These are phyloP conservation scores for Kwoniella sp. DNA, from an alignment of 768 basidiomycete genomes.

Conservation along the genomic window DNA sequence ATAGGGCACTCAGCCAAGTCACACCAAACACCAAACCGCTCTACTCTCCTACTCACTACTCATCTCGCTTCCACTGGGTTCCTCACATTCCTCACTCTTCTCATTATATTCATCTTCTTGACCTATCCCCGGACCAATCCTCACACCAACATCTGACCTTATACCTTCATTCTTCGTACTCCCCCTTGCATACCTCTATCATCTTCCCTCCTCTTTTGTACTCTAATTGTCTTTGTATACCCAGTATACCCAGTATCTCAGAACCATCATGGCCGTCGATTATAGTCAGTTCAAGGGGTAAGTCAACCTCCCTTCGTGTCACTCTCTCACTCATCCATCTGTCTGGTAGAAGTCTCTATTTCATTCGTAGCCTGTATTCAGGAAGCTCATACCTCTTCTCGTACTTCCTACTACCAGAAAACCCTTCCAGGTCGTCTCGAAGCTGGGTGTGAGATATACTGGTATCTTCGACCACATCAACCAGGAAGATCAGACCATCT, in stretches of 20 bases:
- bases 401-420: conserved; percentile 24
- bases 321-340: neutral
- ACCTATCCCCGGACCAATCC: neutral
- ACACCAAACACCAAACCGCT: neutral
- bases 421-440: conserved; percentile 52
- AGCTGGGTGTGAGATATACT: conserved; percentile 51
- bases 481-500: conserved; percentile 50
- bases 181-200: neutral
- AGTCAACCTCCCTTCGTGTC: conserved; percentile 1
- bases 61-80: neutral
- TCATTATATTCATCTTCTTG: neutral
- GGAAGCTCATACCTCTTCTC: neutral
- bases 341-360: neutral
- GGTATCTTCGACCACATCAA: conserved; percentile 52
- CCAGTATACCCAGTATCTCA: neutral
- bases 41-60: neutral
- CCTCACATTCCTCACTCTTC: neutral
- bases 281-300: conserved; percentile 51
- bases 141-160: neutral
- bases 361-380: neutral
- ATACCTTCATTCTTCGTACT: conserved; percentile 7
- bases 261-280: conserved; percentile 33
- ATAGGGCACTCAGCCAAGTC: too few species aligned
- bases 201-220: neutral
- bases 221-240: neutral